Evolutionary conservation across 345 rosid species (phyloP).

Genomic region (Ricinus communis): DNA sequence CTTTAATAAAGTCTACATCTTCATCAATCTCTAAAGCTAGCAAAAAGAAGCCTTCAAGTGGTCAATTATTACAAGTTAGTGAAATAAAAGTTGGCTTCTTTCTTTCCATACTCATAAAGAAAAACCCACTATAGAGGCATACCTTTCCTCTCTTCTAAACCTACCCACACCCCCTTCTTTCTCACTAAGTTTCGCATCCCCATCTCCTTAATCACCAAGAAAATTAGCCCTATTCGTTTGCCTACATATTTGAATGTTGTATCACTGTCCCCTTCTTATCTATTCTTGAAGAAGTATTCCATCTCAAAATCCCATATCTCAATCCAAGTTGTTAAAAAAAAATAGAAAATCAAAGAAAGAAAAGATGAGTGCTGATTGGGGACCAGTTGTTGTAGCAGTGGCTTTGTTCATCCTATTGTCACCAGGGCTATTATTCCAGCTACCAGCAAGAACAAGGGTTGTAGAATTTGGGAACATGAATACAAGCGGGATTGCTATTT

Average conservation of each 20-base stretch:
- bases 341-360: not conserved
- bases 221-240: constrained; percentile 24
- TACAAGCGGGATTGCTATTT: constrained; percentile 85
- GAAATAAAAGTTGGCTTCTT: constrained; percentile 15
- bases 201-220: constrained; percentile 54
- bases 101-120: too few species aligned
- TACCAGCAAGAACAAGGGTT: constrained; percentile 72
- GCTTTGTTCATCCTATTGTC: constrained; percentile 75
- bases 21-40: constrained; percentile 22
- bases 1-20: constrained; percentile 33
- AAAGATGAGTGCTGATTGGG: constrained; percentile 82
- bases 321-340: not conserved
- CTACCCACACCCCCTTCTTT: constrained; percentile 24
- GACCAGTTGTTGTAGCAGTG: constrained; percentile 68
- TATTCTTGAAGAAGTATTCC: constrained; percentile 6
- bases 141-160: constrained; percentile 46
- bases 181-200: constrained; percentile 50
- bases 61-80: constrained; percentile 26
- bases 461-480: constrained; percentile 93
- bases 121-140: constrained; percentile 42
- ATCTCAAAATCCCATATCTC: not conserved
- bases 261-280: not conserved
- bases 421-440: constrained; percentile 86
- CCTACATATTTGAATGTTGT: constrained; percentile 24
- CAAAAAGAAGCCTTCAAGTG: constrained; percentile 26